A percentile compares a stretch with the other conserved stretches of the same genome.
Conservation (phyloP, 1,139 yeast species). For the Starmera stellimalicola region DNA sequence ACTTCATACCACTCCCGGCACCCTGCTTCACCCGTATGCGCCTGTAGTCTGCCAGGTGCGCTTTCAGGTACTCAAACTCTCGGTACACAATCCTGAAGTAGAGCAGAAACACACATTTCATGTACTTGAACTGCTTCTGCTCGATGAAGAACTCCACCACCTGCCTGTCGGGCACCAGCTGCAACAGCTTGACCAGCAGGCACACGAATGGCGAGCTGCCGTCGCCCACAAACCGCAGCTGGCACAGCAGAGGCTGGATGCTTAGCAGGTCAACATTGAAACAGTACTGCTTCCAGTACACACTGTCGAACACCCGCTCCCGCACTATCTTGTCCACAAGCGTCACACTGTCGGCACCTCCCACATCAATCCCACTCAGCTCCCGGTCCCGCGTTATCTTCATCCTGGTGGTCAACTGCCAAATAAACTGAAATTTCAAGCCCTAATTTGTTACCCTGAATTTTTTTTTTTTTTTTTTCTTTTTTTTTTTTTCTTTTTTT, state of each 20-base stretch:
- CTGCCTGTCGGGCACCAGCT: conserved; percentile 38
- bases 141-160: conserved; percentile 34
- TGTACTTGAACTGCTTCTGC: conserved; percentile 46
- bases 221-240: conserved; percentile 33
- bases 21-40: conserved; percentile 32
- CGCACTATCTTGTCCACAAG: conserved; percentile 52
- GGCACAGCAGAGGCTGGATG: not conserved
- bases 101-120: conserved; percentile 39
- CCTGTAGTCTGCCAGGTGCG: conserved; percentile 35
- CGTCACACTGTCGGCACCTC: conserved; percentile 37
- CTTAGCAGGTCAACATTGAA: conserved; percentile 25
- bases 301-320: conserved; percentile 48
- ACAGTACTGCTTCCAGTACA: conserved; percentile 49
- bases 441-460: too few relatives aligned
- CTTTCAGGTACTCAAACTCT: conserved; percentile 29
- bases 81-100: conserved; percentile 36
- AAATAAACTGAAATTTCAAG: too few relatives aligned
- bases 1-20: too few relatives aligned
- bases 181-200: conserved; percentile 44
- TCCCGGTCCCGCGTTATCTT: conserved; percentile 23
- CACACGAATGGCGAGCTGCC: conserved; percentile 38
- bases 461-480: too few relatives aligned
- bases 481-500: too few relatives aligned
- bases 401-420: too few relatives aligned
- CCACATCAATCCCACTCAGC: conserved; percentile 21